These are phyloP conservation scores for Lasiosphaeria hispida DNA, from an alignment of 495 filamentous ascomycete species.

Conservation along the genomic window DNA sequence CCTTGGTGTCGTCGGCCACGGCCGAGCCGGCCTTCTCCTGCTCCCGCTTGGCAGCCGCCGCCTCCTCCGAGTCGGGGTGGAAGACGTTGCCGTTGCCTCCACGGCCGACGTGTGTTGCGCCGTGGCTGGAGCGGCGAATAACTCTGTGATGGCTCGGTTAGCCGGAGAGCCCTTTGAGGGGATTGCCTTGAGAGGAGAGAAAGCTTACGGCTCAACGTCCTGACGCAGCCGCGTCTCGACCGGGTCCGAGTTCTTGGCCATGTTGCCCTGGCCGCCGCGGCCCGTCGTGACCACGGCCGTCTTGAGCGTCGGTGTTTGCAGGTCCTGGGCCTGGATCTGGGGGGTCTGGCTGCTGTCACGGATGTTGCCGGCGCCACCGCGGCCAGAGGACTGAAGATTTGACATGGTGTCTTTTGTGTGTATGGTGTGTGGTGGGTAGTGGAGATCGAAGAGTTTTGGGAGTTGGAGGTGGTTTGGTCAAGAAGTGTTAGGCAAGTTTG, in stretches of 20 bases:
- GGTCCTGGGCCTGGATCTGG: conserved; percentile 53
- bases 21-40: conserved; percentile 35
- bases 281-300: conserved; percentile 78
- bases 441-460: too few species aligned
- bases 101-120: conserved; percentile 48
- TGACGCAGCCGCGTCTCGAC: conserved; percentile 72
- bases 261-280: conserved; percentile 64
- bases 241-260: conserved; percentile 65
- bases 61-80: conserved; percentile 36
- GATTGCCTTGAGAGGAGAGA: conserved; percentile 17
- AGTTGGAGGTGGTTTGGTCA: neutral
- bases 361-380: conserved; percentile 72
- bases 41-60: conserved; percentile 34
- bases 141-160: conserved; percentile 27
- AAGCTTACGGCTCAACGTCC: conserved; percentile 65
- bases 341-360: conserved; percentile 53
- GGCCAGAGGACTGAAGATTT: conserved; percentile 45
- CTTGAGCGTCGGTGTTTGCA: conserved; percentile 82
- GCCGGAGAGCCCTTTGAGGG: conserved; percentile 10
- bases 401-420: conserved; percentile 27
- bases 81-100: conserved; percentile 59
- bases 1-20: conserved; percentile 25
- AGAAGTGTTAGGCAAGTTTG: neutral
- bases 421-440: neutral
- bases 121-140: conserved; percentile 36